A percentile compares a stretch with the other conserved stretches of the same genome.
phyloP scores from a whole-genome alignment of 2,329 filamentous ascomycete genomes.

The Dothideomycetes sp. region DNA sequence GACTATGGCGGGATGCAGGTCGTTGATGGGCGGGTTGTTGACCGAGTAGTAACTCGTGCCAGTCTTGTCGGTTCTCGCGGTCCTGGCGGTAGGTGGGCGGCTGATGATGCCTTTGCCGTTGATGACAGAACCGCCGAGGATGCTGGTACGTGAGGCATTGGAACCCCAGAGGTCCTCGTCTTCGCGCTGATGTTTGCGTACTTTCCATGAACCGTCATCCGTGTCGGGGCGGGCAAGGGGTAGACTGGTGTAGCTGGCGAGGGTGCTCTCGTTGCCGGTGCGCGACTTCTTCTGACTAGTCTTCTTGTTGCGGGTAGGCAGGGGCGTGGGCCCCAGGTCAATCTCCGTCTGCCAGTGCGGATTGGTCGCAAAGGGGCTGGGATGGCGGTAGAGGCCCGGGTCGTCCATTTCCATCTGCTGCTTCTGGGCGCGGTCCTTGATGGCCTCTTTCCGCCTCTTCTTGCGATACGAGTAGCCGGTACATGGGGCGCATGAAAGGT shows the following conservation, averaged over 20 bases:
- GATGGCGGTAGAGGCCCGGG: slow-evolving; percentile 63
- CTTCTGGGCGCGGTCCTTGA: slow-evolving; percentile 55
- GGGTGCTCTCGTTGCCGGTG: slow-evolving; percentile 4
- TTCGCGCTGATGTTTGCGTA: slow-evolving; percentile 69
- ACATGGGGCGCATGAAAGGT: slow-evolving; percentile 70
- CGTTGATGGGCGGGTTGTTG: slow-evolving; percentile 50
- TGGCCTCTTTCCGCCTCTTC: slow-evolving; percentile 60
- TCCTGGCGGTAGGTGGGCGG: slow-evolving; percentile 11
- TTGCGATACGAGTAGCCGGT: slow-evolving; percentile 57
- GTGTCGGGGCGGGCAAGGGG: slow-evolving; percentile 21
- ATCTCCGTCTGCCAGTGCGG: slow-evolving; percentile 86
- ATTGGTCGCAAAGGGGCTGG: slow-evolving; percentile 79
- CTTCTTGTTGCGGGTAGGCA: slow-evolving; percentile 25
- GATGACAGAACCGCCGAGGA: slow-evolving; percentile 10
- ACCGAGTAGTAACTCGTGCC: slow-evolving; percentile 5
- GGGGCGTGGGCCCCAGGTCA: slow-evolving; percentile 62
- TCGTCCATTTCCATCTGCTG: slow-evolving; percentile 55
- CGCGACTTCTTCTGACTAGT: slow-evolving; percentile 31
- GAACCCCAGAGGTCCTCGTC: slow-evolving; percentile 79
- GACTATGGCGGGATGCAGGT: slow-evolving; percentile 49
- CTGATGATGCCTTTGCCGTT: background rate
- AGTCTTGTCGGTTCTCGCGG: slow-evolving; percentile 18
- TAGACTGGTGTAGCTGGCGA: slow-evolving; percentile 7
- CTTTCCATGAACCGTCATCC: slow-evolving; percentile 54
- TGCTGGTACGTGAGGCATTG: slow-evolving; percentile 1